Base-by-base conservation (phyloP, 345 rosid genomes). In the Eucalyptus decipiens region DNA sequence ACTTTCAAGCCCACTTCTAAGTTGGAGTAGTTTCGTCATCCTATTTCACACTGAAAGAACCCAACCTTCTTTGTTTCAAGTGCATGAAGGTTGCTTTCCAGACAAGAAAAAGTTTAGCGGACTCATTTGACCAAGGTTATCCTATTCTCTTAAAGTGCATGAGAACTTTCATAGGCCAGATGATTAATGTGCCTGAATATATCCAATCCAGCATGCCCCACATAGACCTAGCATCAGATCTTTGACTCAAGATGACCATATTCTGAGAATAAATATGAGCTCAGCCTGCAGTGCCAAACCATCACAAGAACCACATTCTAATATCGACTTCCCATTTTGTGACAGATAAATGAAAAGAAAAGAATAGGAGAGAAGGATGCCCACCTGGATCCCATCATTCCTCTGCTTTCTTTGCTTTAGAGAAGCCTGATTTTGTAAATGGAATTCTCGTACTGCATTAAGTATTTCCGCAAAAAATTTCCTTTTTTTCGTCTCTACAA, bases 341-440 rank as follows among this genome's bases (percentile, higher is more conserved):
- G 9, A 47, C 16, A 89, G 9, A 76, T 76, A 21, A 72, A 65
- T 24, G 80, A 28, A 56, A 69, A 80, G 58, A 34, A 87, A 16
- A 50, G 80, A 18, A 69, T 34, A 32, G 24, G 80, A 83, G 85
- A 86, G 83, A 90, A 67, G 65, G 83, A 86, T 85, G 40, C 87
- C 87, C 92, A 98, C 99, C 97, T 93, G 99, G 91, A 98, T 87
- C 80, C 97, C 94, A 87, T 98, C 99, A 90, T 98, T 98, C 91
- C 99, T 97, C 93, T 97, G 99, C 91, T 97, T 98, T 91, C 98
- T 94, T 12, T 99, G 97, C 91, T 97, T 98, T 88, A 95, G 92
- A 88, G 97, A 92, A 85, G 98, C 96, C 88, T 95, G 99, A 90
- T 93, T 90, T 92, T 96, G 96, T 90, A 95, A 92, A 93, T 96